A percentile compares a stretch with the other conserved stretches of the same genome.
Evolutionary conservation across 352 stramenopile genomes (phyloP).

Genomic region (Peronospora tabacina): DNA sequence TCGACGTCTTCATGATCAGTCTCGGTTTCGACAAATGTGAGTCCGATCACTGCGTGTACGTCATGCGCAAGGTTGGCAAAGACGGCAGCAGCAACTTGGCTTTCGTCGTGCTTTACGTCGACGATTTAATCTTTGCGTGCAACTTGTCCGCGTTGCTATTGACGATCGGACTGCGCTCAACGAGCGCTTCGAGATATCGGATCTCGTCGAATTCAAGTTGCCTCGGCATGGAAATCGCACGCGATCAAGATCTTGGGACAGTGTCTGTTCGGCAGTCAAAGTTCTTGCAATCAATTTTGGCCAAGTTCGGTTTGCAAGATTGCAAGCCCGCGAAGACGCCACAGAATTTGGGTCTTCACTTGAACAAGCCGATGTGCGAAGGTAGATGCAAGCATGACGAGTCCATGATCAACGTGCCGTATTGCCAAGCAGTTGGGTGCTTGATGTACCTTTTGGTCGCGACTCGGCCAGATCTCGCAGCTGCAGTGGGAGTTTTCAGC

Average conservation of each 20-base stretch:
- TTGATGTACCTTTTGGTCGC: constrained; percentile 15
- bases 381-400: background rate
- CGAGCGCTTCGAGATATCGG: background rate
- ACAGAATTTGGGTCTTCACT: too few species aligned
- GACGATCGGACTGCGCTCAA: too few species aligned
- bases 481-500: background rate
- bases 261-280: background rate
- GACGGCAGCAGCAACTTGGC: constrained; percentile 7
- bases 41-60: constrained; percentile 3
- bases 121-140: constrained; percentile 8
- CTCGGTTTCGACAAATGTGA: constrained; percentile 11
- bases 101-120: constrained; percentile 11
- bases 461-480: constrained; percentile 10
- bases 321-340: background rate
- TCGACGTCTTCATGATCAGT: background rate
- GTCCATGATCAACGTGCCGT: constrained; percentile 10
- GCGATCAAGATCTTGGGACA: background rate
- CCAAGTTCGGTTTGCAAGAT: background rate
- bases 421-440: constrained; percentile 14
- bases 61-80: too few species aligned
- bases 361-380: too few species aligned
- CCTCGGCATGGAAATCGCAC: background rate
- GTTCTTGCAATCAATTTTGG: too few species aligned
- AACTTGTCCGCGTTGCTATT: too few species aligned
- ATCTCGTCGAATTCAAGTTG: background rate